A percentile compares a stretch with the other conserved stretches of the same genome.
Evolutionary conservation across 1,139 yeast species (phyloP).

Genomic region (Pneumocystis oryctolagi): DNA sequence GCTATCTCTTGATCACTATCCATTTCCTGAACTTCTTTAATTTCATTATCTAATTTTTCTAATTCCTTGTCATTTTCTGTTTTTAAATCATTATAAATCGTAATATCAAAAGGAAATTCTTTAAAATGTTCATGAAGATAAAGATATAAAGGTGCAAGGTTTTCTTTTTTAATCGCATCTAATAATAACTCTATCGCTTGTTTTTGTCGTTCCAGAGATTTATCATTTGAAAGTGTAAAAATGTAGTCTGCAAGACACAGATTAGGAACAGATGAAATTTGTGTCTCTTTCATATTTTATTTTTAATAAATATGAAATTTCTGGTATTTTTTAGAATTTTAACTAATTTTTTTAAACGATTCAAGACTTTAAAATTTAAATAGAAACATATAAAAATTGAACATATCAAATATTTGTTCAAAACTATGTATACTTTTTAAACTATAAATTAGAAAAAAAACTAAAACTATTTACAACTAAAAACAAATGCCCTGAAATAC

Average conservation of each 20-base stretch:
- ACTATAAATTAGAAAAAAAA: background rate
- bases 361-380: background rate
- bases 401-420: background rate
- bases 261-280: conserved; percentile 37
- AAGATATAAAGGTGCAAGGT: conserved; percentile 75
- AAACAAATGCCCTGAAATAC: too few relatives aligned
- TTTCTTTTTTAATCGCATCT: conserved; percentile 40
- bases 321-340: background rate
- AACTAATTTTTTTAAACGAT: background rate
- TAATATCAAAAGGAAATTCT: conserved; percentile 41
- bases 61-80: conserved; percentile 42
- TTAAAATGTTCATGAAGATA: conserved; percentile 41
- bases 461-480: too few relatives aligned
- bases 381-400: background rate
- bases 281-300: conserved; percentile 7
- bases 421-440: background rate
- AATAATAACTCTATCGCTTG: conserved; percentile 34
- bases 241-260: conserved; percentile 64
- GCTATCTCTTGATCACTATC: conserved; percentile 81
- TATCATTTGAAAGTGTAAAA: conserved; percentile 41
- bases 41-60: conserved; percentile 42
- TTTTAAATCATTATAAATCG: conserved; percentile 37
- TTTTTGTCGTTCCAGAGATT: conserved; percentile 29
- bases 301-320: conserved; percentile 7
- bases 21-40: conserved; percentile 64